Conservation (phyloP, 2,329 filamentous ascomycete species). For the Hymenoscyphus linearis region DNA sequence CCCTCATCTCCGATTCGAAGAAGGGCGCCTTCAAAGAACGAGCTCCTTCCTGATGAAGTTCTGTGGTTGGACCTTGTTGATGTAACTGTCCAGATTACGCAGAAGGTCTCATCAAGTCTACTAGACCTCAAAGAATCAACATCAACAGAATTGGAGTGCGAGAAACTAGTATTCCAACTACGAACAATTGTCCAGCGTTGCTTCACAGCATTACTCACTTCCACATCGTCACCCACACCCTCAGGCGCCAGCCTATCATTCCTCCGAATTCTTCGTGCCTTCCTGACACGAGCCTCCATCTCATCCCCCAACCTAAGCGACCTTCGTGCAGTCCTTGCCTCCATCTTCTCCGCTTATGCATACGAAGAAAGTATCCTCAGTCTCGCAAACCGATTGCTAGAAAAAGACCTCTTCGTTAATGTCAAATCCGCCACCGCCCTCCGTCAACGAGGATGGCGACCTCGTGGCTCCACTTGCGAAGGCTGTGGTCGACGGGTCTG, state of each 20-base stretch:
- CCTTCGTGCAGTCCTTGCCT: slow-evolving; percentile 74
- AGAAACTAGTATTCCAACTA: slow-evolving; percentile 61
- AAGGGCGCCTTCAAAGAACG: slow-evolving; percentile 36
- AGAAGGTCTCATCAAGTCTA: slow-evolving; percentile 54
- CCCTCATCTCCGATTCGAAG: slow-evolving; percentile 45
- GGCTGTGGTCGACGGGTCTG: slow-evolving; percentile 77
- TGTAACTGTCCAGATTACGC: slow-evolving; percentile 57
- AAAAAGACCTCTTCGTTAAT: slow-evolving; percentile 81
- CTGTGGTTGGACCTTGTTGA: slow-evolving; percentile 60
- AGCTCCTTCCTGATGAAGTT: slow-evolving; percentile 48
- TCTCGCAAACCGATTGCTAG: slow-evolving; percentile 80
- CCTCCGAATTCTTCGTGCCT: slow-evolving; percentile 80
- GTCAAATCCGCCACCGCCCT: slow-evolving; percentile 70
- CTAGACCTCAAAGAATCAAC: slow-evolving; percentile 31
- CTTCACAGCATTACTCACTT: slow-evolving; percentile 79
- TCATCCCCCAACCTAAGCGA: slow-evolving; percentile 83
- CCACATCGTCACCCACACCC: slow-evolving; percentile 50
- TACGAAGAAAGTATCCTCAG: slow-evolving; percentile 88
- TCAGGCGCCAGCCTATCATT: slow-evolving; percentile 63
- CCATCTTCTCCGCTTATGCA: slow-evolving; percentile 91
- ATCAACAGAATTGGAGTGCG: slow-evolving; percentile 42
- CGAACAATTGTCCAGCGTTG: slow-evolving; percentile 81
- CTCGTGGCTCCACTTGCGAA: slow-evolving; percentile 81
- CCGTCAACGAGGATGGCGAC: slow-evolving; percentile 82
- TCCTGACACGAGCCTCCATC: slow-evolving; percentile 74